Conservation (phyloP, 805 yeast species). For the Saturnispora sanitii region DNA sequence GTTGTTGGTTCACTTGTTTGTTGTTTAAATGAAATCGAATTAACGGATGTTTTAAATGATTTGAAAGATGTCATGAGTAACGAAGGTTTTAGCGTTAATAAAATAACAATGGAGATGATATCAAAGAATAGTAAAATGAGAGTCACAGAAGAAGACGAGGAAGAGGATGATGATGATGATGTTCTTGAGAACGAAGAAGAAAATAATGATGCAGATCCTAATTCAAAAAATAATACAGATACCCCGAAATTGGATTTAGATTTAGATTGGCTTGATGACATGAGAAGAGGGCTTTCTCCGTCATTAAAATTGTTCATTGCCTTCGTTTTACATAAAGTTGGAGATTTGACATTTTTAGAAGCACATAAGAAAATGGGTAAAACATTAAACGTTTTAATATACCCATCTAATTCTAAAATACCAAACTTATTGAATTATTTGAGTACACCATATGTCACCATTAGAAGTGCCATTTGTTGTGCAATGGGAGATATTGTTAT, state of each 20-base stretch:
- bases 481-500: conserved; percentile 64
- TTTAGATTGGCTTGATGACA: conserved; percentile 11
- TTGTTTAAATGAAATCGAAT: conserved; percentile 56
- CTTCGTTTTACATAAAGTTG: conserved; percentile 66
- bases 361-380: conserved; percentile 74
- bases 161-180: background rate
- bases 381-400: conserved; percentile 74
- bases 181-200: conserved; percentile 22
- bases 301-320: conserved; percentile 73
- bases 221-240: background rate
- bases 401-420: conserved; percentile 62
- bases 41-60: conserved; percentile 34
- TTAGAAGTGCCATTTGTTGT: conserved; percentile 85
- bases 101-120: conserved; percentile 32
- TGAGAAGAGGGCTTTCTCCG: conserved; percentile 62
- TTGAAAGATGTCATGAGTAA: conserved; percentile 23
- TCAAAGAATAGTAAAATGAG: conserved; percentile 11
- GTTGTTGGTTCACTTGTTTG: conserved; percentile 83
- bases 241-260: conserved; percentile 5
- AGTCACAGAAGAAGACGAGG: background rate
- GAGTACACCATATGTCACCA: conserved; percentile 85
- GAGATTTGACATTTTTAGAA: conserved; percentile 86
- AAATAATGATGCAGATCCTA: background rate
- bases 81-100: conserved; percentile 30
- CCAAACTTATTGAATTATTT: conserved; percentile 78